Evolutionary conservation across 176 grass and related monocot genomes (phyloP).

Genomic region (Melocanna baccifera): DNA sequence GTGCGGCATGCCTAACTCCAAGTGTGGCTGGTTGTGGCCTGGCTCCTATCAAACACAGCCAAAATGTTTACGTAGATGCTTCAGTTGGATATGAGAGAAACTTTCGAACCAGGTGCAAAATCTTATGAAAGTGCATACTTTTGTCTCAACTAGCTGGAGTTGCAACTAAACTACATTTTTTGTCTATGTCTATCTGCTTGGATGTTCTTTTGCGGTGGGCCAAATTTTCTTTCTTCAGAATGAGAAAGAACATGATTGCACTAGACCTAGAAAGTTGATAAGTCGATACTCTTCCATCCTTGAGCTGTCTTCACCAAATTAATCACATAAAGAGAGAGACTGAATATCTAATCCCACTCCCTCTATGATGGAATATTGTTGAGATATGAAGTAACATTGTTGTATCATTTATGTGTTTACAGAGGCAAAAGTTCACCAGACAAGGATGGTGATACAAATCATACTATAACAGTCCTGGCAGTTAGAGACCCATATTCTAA

Average conservation of each 20-base stretch:
- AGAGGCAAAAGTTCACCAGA: constrained; percentile 19
- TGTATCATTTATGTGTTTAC: neutral
- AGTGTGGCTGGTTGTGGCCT: neutral
- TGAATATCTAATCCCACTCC: constrained; percentile 26
- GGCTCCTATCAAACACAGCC: neutral
- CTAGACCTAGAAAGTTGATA: constrained; percentile 8
- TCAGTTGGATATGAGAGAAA: constrained; percentile 1
- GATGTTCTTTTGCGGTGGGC: neutral
- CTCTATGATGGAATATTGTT: neutral
- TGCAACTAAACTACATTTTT: constrained; percentile 20
- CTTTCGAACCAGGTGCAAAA: constrained; percentile 9
- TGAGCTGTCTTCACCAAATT: constrained; percentile 16
- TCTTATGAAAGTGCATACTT: constrained; percentile 12
- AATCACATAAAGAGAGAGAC: constrained; percentile 21
- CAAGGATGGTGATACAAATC: constrained; percentile 16
- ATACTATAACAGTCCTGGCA: constrained; percentile 1
- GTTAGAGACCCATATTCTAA: neutral
- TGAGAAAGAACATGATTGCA: constrained; percentile 27
- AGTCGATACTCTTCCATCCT: neutral
- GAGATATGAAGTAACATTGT: constrained; percentile 18
- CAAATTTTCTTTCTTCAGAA: constrained; percentile 1
- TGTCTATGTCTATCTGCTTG: neutral
- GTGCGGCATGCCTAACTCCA: neutral
- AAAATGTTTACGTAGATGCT: neutral
- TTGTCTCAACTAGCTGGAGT: constrained; percentile 10